phyloP scores from a whole-genome alignment of 768 basidiomycete species.

The Myochromella boudieri region DNA sequence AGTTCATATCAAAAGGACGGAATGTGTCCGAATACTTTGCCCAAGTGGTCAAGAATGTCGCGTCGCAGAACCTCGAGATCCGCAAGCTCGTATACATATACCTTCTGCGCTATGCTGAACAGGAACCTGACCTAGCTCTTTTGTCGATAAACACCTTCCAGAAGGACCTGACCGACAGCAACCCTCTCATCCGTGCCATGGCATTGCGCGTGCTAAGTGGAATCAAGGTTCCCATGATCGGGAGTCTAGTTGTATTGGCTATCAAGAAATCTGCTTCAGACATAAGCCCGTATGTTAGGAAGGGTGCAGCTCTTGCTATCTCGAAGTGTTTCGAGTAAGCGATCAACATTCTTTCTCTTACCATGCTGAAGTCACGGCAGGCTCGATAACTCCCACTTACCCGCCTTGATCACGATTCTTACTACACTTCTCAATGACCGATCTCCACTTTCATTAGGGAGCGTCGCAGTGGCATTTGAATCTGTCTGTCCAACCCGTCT shows the following conservation, averaged over 20 bases:
- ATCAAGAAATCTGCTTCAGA: slow-evolving; percentile 93
- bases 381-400: slow-evolving; percentile 70
- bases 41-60: slow-evolving; percentile 96
- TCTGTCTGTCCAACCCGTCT: slow-evolving; percentile 84
- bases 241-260: slow-evolving; percentile 78
- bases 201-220: slow-evolving; percentile 91
- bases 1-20: slow-evolving; percentile 92
- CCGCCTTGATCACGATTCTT: slow-evolving; percentile 69
- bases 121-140: slow-evolving; percentile 92
- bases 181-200: slow-evolving; percentile 95
- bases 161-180: slow-evolving; percentile 89
- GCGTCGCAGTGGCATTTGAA: slow-evolving; percentile 82
- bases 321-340: slow-evolving; percentile 75
- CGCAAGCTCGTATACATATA: slow-evolving; percentile 98
- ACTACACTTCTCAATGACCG: slow-evolving; percentile 65
- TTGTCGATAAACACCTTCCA: slow-evolving; percentile 99
- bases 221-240: slow-evolving; percentile 89
- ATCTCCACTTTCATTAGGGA: slow-evolving; percentile 86
- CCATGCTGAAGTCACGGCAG: slow-evolving; percentile 36
- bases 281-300: slow-evolving; percentile 91
- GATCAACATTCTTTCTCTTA: background rate
- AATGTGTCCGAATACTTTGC: slow-evolving; percentile 94
- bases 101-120: slow-evolving; percentile 88
- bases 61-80: slow-evolving; percentile 88
- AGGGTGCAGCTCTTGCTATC: slow-evolving; percentile 88